Evolutionary conservation across 2,329 filamentous ascomycete species (phyloP), one percentile per base, ranked within the genome.

Genomic region (Alternaria incomplexa): DNA sequence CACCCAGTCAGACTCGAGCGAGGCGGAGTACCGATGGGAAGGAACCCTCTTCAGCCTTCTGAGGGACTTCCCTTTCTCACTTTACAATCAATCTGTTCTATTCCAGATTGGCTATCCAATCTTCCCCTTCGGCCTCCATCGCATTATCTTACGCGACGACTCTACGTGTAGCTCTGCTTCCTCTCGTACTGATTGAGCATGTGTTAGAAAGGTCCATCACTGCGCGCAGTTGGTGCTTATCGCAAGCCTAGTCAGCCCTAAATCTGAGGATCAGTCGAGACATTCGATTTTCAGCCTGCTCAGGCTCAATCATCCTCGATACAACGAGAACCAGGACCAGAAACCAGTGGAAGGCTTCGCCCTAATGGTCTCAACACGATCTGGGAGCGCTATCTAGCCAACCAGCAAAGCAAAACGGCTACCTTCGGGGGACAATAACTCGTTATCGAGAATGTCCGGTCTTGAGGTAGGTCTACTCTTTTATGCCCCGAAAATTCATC

Each of bases 381-480:
- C 55, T 25, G 43, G 32, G 20, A 30, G 22, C 44, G 13, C 44
- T 50, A n/a, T 44, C 50, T 47, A 48, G 48, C 26, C 50, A 55
- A 15, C 10, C 20, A 13, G 50, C 30, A 13, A 36, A 28, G 22
- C 28, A 15, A 17, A 52, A 43, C 17, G 11, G 56, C 20, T 53
- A 17, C 23, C 8, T 15, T 30, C 26, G 43, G 8, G 32, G 5
- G 20, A 26, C 23, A 23, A 15, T n/a, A 25, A 44, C 22, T 32
- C 43, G 23, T 26, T 17, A n/a, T 25, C 25, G 26, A 40, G 20
- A 1, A 76, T 77, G 75, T 75, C 72, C 54, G 70, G 68, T 56
- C 58, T 74, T 45, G 71, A 78, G 67, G 75, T 77, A 71, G 36
- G 70, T 64, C 17, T 51, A 28, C 46, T 28, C 36, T 47, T 53